Evolutionary conservation across 2,329 filamentous ascomycete species (phyloP).

Genomic region (Pyrenochaeta sp.): DNA sequence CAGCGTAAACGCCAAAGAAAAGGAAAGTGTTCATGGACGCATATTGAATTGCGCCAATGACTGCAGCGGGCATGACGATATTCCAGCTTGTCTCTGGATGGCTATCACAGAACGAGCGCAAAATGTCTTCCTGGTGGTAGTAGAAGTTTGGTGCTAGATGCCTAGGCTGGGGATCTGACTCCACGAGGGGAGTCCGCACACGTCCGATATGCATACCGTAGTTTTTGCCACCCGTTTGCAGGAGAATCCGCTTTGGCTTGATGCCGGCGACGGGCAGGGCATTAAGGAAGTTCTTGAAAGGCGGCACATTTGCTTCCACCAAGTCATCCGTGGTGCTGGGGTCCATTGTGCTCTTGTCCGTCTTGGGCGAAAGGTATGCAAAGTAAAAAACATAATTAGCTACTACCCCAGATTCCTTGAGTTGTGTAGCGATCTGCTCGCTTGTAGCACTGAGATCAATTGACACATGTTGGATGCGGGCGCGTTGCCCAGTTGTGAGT

Average conservation of each 20-base stretch:
- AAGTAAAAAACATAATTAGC: slow-evolving; percentile 23
- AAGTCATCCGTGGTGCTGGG: slow-evolving; percentile 9
- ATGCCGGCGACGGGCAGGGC: slow-evolving; percentile 9
- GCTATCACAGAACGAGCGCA: slow-evolving; percentile 6
- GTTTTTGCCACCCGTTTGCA: slow-evolving; percentile 21
- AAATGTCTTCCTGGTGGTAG: slow-evolving; percentile 19
- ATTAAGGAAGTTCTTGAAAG: slow-evolving; percentile 15
- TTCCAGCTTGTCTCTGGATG: slow-evolving; percentile 16
- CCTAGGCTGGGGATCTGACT: slow-evolving; percentile 22
- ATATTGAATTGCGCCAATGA: slow-evolving; percentile 12
- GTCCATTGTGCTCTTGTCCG: slow-evolving; percentile 10
- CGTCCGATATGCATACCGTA: slow-evolving; percentile 22
- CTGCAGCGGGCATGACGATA: slow-evolving; percentile 9
- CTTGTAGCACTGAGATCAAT: slow-evolving; percentile 12
- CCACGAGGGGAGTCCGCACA: slow-evolving; percentile 10
- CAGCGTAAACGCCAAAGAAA: slow-evolving; percentile 13
- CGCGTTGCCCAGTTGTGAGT: slow-evolving; percentile 10
- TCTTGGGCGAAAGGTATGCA: slow-evolving; percentile 17
- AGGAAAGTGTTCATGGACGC: slow-evolving; percentile 19
- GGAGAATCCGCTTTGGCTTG: slow-evolving; percentile 17
- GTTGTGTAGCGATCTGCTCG: slow-evolving; percentile 9
- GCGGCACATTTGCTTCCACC: slow-evolving; percentile 13
- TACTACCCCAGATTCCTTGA: slow-evolving; percentile 1
- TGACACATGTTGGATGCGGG: slow-evolving; percentile 18
- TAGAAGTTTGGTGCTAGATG: slow-evolving; percentile 23